phyloP scores from a whole-genome alignment of 1,139 yeast species.

The Scheffersomyces quercinus region DNA sequence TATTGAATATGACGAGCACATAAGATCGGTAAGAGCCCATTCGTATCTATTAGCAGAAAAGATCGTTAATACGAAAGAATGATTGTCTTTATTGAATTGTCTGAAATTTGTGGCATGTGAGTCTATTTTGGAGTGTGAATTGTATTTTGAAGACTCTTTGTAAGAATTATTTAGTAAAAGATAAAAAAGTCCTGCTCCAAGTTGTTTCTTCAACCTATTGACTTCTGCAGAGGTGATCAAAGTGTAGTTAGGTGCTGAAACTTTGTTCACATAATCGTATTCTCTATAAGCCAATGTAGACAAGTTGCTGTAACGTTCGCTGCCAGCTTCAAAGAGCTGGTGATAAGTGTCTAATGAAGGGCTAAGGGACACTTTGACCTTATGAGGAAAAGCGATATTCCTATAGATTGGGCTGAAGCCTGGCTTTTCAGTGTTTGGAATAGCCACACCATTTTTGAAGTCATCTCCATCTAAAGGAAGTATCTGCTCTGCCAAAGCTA shows the following conservation, averaged over 20 bases:
- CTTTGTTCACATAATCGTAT: conserved; percentile 17
- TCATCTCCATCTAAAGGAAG: conserved; percentile 19
- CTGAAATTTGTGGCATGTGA: conserved; percentile 13
- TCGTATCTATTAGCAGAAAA: conserved; percentile 23
- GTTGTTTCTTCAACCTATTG: conserved; percentile 11
- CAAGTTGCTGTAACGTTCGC: conserved; percentile 9
- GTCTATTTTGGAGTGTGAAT: conserved; percentile 23
- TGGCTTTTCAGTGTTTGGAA: conserved; percentile 29
- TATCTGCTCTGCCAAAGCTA: conserved; percentile 13
- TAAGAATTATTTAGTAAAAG: conserved; percentile 20
- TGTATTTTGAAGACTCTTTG: conserved; percentile 13
- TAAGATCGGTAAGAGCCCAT: conserved; percentile 25
- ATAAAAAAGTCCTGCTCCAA: conserved; percentile 24
- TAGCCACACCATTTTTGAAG: conserved; percentile 19
- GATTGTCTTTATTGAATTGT: conserved; percentile 18
- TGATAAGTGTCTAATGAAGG: conserved; percentile 18
- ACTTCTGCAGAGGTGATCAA: conserved; percentile 16
- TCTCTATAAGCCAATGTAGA: conserved; percentile 18
- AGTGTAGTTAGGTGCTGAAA: conserved; percentile 12
- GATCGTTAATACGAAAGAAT: conserved; percentile 20
- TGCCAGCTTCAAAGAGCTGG: conserved; percentile 15
- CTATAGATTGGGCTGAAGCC: conserved; percentile 38
- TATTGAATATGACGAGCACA: conserved; percentile 20
- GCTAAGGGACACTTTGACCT: conserved; percentile 21
- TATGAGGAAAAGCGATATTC: conserved; percentile 24